Evolutionary conservation across 345 rosid genomes (phyloP).

Genomic region (Acer negundo): DNA sequence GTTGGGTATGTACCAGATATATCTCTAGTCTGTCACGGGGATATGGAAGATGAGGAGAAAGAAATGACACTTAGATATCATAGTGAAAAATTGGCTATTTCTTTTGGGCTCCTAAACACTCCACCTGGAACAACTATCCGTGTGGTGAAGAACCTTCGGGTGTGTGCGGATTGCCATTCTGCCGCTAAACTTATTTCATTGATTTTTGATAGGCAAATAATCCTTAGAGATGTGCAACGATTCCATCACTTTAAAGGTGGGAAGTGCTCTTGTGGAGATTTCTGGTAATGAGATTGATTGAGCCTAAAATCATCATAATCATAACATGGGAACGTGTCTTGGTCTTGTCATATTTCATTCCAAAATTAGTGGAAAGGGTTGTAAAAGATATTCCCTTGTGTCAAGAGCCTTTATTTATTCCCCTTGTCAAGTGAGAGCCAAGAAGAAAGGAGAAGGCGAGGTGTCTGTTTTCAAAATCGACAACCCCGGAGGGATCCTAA

Average conservation of each 20-base stretch:
- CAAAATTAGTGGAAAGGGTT: not conserved
- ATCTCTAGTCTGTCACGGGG: constrained; percentile 56
- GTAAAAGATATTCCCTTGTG: not conserved
- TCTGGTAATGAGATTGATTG: constrained; percentile 54
- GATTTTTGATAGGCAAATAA: constrained; percentile 60
- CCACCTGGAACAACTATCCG: constrained; percentile 70
- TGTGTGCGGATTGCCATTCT: constrained; percentile 86
- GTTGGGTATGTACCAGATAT: constrained; percentile 82
- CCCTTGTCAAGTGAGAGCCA: not conserved
- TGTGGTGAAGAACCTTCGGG: constrained; percentile 82
- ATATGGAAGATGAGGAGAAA: constrained; percentile 67
- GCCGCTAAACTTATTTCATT: constrained; percentile 75
- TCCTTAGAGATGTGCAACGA: constrained; percentile 88
- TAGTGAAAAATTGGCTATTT: constrained; percentile 83
- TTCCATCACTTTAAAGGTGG: constrained; percentile 89
- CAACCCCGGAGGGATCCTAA: not conserved
- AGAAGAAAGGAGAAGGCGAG: not conserved
- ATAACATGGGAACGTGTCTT: not conserved
- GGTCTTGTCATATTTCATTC: not conserved
- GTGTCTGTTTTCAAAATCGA: not conserved
- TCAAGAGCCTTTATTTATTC: not conserved
- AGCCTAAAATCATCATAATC: not conserved
- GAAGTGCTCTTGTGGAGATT: constrained; percentile 78
- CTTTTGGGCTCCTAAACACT: constrained; percentile 73
- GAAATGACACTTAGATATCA: constrained; percentile 74